Percentiles rank a stretch among this genome's conserved stretches.
Conservation (phyloP, 2,329 filamentous ascomycete species). For the Colletotrichum liaoningense region DNA sequence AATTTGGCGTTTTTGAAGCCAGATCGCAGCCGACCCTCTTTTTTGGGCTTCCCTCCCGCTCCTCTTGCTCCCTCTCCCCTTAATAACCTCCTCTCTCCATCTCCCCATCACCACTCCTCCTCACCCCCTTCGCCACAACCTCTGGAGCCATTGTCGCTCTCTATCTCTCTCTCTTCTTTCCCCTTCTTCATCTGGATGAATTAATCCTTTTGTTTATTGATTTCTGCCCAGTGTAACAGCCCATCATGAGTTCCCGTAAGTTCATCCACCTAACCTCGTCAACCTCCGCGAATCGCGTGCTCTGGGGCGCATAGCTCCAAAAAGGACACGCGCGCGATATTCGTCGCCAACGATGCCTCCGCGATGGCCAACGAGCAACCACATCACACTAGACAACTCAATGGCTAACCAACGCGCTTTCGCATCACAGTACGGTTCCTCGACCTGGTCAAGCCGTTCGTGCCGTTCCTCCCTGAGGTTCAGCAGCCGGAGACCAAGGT, state of each 20-base stretch:
- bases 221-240: conserved; percentile 48
- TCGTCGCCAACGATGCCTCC: neutral
- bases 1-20: conserved; percentile 55
- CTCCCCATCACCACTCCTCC: conserved; percentile 44
- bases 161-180: conserved; percentile 44
- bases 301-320: conserved; percentile 23
- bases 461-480: conserved; percentile 99
- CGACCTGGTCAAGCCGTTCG: conserved; percentile 99
- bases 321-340: conserved; percentile 26
- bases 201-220: conserved; percentile 43
- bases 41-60: conserved; percentile 24
- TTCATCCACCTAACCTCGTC: conserved; percentile 38
- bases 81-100: conserved; percentile 40
- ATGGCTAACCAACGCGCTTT: conserved; percentile 28
- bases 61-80: conserved; percentile 49
- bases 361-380: neutral
- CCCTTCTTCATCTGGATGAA: conserved; percentile 49
- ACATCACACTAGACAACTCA: neutral
- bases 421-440: conserved; percentile 89
- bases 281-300: conserved; percentile 24
- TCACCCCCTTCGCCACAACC: conserved; percentile 48
- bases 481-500: conserved; percentile 98
- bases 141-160: conserved; percentile 38
- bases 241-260: conserved; percentile 67
- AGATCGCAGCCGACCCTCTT: conserved; percentile 48